Evolutionary conservation across 495 filamentous ascomycete genomes (phyloP).

Genomic region (Aspergillus leporis): DNA sequence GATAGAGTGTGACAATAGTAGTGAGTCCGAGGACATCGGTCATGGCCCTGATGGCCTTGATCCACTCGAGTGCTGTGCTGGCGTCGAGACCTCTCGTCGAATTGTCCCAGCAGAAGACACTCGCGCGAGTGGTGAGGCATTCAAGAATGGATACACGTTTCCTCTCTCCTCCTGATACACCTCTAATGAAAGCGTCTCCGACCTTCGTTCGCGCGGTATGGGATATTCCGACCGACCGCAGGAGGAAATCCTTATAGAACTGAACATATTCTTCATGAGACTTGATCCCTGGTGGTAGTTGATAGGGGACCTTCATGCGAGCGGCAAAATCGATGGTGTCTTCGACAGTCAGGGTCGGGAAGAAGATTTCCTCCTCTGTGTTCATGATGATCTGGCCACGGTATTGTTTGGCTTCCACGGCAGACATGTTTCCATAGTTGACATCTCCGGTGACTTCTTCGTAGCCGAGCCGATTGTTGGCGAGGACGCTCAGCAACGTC

Average conservation of each 20-base stretch:
- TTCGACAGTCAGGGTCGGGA: slow-evolving; percentile 68
- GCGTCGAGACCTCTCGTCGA: slow-evolving; percentile 62
- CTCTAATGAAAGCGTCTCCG: slow-evolving; percentile 77
- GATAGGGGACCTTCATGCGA: slow-evolving; percentile 40
- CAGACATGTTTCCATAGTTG: no score
- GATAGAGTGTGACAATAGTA: slow-evolving; percentile 56
- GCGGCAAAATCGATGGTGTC: slow-evolving; percentile 71
- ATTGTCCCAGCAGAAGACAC: slow-evolving; percentile 65
- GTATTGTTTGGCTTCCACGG: slow-evolving; percentile 61
- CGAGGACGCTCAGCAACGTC: no score
- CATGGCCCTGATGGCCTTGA: slow-evolving; percentile 48
- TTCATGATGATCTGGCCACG: slow-evolving; percentile 72
- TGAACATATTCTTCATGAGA: slow-evolving; percentile 52
- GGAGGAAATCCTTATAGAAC: slow-evolving; percentile 63
- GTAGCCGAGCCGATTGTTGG: no score
- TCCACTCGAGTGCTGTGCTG: slow-evolving; percentile 57
- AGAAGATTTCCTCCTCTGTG: slow-evolving; percentile 71
- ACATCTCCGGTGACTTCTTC: no score
- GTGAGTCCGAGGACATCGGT: slow-evolving; percentile 48
- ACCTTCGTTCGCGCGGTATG: slow-evolving; percentile 80
- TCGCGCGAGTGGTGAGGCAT: slow-evolving; percentile 60
- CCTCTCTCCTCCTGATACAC: slow-evolving; percentile 81
- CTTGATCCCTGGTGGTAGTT: slow-evolving; percentile 35
- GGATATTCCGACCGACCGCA: slow-evolving; percentile 71
- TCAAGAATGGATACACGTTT: slow-evolving; percentile 72